Percentiles rank a stretch among this genome's conserved stretches.
phyloP scores from a whole-genome alignment of 345 rosid genomes.

The Carallia brachiata region DNA sequence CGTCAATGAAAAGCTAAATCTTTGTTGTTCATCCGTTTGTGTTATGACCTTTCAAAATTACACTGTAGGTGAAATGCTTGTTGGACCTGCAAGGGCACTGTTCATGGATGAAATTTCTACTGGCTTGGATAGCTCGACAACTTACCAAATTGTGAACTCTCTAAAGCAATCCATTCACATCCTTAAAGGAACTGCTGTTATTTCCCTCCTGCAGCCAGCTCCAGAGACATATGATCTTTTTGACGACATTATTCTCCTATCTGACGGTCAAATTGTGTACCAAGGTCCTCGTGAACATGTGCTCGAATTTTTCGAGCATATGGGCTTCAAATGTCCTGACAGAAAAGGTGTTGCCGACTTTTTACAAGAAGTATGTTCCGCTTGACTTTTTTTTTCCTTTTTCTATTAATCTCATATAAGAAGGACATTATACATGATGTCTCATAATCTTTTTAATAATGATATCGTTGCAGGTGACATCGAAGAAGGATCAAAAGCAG shows the following conservation, averaged over 20 bases:
- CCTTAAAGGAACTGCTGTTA: slow-evolving; percentile 56
- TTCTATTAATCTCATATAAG: background rate
- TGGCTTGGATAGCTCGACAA: slow-evolving; percentile 79
- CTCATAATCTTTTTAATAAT: background rate
- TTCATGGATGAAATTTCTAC: slow-evolving; percentile 85
- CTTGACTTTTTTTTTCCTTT: background rate
- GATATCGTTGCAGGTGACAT: slow-evolving; percentile 51
- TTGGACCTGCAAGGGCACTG: slow-evolving; percentile 64
- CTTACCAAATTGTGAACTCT: slow-evolving; percentile 69
- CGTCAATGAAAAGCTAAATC: background rate
- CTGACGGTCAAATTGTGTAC: slow-evolving; percentile 63
- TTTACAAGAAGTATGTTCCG: slow-evolving; percentile 58
- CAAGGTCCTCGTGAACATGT: slow-evolving; percentile 65
- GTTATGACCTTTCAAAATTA: background rate
- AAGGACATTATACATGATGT: background rate
- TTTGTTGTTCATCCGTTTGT: background rate
- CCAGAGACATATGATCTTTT: slow-evolving; percentile 69
- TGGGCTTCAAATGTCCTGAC: slow-evolving; percentile 77
- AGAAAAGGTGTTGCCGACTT: slow-evolving; percentile 80
- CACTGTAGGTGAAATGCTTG: slow-evolving; percentile 65
- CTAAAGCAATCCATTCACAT: slow-evolving; percentile 68
- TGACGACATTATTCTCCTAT: slow-evolving; percentile 66
- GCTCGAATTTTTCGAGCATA: slow-evolving; percentile 48
- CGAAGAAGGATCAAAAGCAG: slow-evolving; percentile 72
- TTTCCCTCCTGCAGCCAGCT: slow-evolving; percentile 81